phyloP scores from a whole-genome alignment of 345 rosid species.

The Schrenkiella parvula region DNA sequence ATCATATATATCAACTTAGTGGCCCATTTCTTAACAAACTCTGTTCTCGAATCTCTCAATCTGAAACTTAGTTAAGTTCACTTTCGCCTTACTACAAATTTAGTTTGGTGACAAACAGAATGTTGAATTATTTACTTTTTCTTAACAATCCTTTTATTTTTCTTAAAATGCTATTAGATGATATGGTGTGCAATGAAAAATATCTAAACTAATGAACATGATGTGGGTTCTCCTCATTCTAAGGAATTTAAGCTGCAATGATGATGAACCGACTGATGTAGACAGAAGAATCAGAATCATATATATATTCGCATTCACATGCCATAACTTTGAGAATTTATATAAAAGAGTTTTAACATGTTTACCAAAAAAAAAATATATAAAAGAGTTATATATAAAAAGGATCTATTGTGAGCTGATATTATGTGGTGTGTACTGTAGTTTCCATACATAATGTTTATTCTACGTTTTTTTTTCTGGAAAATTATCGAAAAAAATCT shows the following conservation, averaged over 20 bases:
- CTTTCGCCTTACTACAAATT: too few species aligned
- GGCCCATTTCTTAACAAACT: too few species aligned
- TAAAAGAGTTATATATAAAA: too few species aligned
- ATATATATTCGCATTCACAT: conserved; percentile 7
- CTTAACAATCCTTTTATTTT: neutral
- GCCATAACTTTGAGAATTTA: neutral
- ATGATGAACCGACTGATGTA: conserved; percentile 3
- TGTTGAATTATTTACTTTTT: neutral
- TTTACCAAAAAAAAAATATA: too few species aligned
- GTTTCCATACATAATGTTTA: neutral
- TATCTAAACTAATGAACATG: neutral
- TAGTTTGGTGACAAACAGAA: too few species aligned
- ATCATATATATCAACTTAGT: too few species aligned
- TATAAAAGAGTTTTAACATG: too few species aligned
- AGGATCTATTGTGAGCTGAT: neutral
- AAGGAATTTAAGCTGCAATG: conserved; percentile 7
- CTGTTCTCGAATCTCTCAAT: too few species aligned
- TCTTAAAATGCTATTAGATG: neutral
- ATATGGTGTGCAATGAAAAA: neutral
- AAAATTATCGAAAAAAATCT: neutral
- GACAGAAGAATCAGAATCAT: conserved; percentile 18
- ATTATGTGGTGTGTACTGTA: neutral
- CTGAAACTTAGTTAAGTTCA: too few species aligned
- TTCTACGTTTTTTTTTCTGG: neutral
- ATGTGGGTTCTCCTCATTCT: neutral